These are phyloP conservation scores for Thalassiosira hispida DNA, from an alignment of 352 stramenopile species.

Conservation along the genomic window DNA sequence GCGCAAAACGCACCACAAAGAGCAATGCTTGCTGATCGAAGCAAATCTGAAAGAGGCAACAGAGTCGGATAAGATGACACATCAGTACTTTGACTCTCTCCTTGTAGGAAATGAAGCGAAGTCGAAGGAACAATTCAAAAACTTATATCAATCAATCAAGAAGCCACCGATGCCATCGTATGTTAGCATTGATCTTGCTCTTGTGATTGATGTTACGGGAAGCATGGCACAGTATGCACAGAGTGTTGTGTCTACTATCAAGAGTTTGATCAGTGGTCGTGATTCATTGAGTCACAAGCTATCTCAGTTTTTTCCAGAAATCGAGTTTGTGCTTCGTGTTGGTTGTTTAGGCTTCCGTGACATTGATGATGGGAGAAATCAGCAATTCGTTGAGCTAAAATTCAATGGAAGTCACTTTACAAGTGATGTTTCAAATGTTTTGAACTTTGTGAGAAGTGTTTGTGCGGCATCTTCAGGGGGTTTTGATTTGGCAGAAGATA, in stretches of 20 bases:
- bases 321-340: conserved; percentile 61
- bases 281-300: conserved; percentile 31
- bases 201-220: conserved; percentile 66
- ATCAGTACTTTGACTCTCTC: conserved; percentile 73
- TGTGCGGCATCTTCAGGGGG: conserved; percentile 43
- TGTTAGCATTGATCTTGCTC: conserved; percentile 52
- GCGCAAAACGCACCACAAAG: conserved; percentile 41
- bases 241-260: conserved; percentile 40
- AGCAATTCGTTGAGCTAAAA: conserved; percentile 62
- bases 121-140: conserved; percentile 55
- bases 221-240: conserved; percentile 63
- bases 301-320: conserved; percentile 53
- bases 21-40: conserved; percentile 50
- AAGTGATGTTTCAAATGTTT: conserved; percentile 27
- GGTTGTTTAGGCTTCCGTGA: conserved; percentile 60
- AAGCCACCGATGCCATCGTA: conserved; percentile 53
- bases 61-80: conserved; percentile 53
- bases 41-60: conserved; percentile 57
- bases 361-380: conserved; percentile 60
- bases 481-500: conserved; percentile 68
- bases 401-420: conserved; percentile 63
- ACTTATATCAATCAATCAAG: conserved; percentile 66
- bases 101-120: conserved; percentile 38
- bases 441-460: conserved; percentile 38
- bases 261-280: conserved; percentile 55